phyloP scores from a whole-genome alignment of 768 basidiomycete genomes.

The Mycena amicta region DNA sequence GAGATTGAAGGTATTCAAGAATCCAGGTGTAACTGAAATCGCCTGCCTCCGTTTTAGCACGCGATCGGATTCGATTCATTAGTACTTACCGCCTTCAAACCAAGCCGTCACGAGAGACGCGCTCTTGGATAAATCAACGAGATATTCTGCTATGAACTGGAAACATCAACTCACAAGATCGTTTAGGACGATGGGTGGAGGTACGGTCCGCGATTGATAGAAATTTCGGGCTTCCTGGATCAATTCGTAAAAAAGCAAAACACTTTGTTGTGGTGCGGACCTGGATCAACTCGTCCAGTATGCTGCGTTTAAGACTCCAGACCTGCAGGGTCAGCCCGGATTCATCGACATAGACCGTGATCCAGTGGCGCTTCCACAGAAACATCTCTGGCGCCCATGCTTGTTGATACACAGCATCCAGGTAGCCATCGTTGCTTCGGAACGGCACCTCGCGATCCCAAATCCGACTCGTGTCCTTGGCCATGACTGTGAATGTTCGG shows the following conservation, averaged over 20 bases:
- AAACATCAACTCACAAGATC: background rate
- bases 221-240: conserved; percentile 5
- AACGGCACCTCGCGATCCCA: conserved; percentile 1
- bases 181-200: background rate
- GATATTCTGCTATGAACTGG: background rate
- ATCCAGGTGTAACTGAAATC: conserved; percentile 11
- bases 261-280: too few relatives aligned
- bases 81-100: background rate
- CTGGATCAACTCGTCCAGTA: conserved; percentile 5
- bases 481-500: background rate
- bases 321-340: conserved; percentile 1
- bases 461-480: conserved; percentile 1
- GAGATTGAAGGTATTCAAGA: conserved; percentile 4
- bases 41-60: background rate
- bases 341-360: conserved; percentile 1
- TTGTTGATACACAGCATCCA: conserved; percentile 7
- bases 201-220: background rate
- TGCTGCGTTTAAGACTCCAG: conserved; percentile 1
- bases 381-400: background rate
- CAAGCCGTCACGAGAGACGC: background rate
- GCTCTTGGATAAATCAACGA: background rate
- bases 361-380: conserved; percentile 9
- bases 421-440: conserved; percentile 8
- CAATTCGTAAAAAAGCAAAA: too few relatives aligned
- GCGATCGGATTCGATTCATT: background rate